Conservation (phyloP, 495 filamentous ascomycete species). For the Hypoxylon intermedium region DNA sequence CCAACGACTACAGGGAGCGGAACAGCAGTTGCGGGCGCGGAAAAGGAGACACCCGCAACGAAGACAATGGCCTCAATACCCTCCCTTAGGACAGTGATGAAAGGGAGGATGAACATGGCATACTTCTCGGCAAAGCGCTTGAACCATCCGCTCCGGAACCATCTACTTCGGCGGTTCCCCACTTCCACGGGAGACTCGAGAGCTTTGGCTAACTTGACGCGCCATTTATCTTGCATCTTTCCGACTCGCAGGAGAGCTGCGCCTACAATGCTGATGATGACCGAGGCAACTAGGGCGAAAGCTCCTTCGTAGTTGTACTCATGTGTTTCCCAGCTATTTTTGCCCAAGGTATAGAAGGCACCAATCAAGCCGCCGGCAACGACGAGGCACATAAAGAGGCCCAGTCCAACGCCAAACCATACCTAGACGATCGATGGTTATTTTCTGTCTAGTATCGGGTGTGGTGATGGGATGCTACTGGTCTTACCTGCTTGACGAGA, state of each 20-base stretch:
- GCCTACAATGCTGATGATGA: conserved; percentile 83
- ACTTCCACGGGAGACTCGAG: conserved; percentile 60
- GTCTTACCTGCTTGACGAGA: conserved; percentile 71
- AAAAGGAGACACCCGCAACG: conserved; percentile 78
- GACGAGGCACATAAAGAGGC: conserved; percentile 70
- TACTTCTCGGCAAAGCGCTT: conserved; percentile 77
- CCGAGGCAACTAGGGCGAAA: conserved; percentile 70
- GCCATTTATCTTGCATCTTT: conserved; percentile 88
- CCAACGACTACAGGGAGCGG: conserved; percentile 77
- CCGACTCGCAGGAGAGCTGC: conserved; percentile 79
- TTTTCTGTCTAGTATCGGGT: background rate
- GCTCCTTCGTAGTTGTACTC: conserved; percentile 83
- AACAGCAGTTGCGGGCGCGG: conserved; percentile 74
- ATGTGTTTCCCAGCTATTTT: conserved; percentile 66
- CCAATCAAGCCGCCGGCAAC: conserved; percentile 79
- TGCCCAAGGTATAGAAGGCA: conserved; percentile 75
- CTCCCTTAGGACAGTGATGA: conserved; percentile 83
- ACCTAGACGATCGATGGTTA: conserved; percentile 55
- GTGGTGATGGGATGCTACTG: background rate
- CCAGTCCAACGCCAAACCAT: conserved; percentile 70
- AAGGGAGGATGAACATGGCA: conserved; percentile 80
- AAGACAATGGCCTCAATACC: conserved; percentile 84
- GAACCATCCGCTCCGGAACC: conserved; percentile 58
- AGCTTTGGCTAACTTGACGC: conserved; percentile 72
- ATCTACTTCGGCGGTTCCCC: conserved; percentile 38